These are phyloP conservation scores for Myxozyma sirexii DNA, from an alignment of 805 yeast species.

Conservation along the genomic window DNA sequence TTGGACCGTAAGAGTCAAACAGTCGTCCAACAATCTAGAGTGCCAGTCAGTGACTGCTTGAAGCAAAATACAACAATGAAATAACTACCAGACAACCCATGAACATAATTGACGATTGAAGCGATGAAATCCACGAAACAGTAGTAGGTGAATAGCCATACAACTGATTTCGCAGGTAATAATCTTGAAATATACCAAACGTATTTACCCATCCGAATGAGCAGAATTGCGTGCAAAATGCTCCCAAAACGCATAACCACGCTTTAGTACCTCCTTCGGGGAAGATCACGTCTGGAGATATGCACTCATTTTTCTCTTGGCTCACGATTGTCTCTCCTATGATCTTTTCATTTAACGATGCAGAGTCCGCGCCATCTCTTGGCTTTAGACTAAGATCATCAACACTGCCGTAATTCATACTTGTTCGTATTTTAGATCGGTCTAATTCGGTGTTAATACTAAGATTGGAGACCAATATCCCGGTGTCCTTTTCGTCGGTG, in stretches of 20 bases:
- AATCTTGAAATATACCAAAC: slow-evolving; percentile 39
- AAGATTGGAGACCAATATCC: background rate
- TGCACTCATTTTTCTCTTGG: background rate
- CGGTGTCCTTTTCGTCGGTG: background rate
- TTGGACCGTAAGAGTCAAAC: slow-evolving; percentile 33
- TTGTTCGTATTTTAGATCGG: background rate
- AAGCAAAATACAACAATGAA: slow-evolving; percentile 25
- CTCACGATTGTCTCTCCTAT: background rate
- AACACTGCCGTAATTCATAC: slow-evolving; percentile 1
- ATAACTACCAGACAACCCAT: slow-evolving; percentile 36
- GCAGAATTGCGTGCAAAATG: slow-evolving; percentile 58
- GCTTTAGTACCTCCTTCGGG: slow-evolving; percentile 63
- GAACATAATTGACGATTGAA: slow-evolving; percentile 39
- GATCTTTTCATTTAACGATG: background rate
- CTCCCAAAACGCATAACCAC: slow-evolving; percentile 56
- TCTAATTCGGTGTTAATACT: background rate
- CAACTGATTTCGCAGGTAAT: slow-evolving; percentile 38
- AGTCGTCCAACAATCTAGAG: slow-evolving; percentile 25
- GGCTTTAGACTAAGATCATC: slow-evolving; percentile 7
- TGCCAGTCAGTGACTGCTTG: background rate
- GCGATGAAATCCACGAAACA: slow-evolving; percentile 44
- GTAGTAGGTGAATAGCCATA: slow-evolving; percentile 36
- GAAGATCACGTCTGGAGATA: slow-evolving; percentile 19
- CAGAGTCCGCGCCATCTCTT: background rate
- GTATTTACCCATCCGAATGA: slow-evolving; percentile 56